A percentile compares a stretch with the other conserved stretches of the same genome.
These are phyloP conservation scores for Cyberlindnera americana DNA, from an alignment of 805 yeast genomes.

Conservation along the genomic window DNA sequence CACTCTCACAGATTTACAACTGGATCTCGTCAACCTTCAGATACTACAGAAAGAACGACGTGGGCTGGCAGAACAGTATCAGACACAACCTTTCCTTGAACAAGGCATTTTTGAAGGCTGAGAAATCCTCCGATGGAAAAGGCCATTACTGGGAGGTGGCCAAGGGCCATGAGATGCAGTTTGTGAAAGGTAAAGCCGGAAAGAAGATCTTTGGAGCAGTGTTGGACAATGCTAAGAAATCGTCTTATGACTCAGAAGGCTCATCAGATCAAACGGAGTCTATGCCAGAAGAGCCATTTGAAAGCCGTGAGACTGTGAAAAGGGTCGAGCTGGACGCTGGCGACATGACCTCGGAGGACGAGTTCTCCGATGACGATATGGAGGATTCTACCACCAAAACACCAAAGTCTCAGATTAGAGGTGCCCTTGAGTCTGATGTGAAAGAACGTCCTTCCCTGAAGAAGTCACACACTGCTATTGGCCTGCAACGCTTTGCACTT, in stretches of 20 bases:
- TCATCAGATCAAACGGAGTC: constrained; percentile 3
- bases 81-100: constrained; percentile 91
- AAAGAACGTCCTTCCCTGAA: constrained; percentile 21
- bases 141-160: constrained; percentile 90
- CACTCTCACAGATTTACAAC: constrained; percentile 78
- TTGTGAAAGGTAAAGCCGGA: constrained; percentile 58
- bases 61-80: constrained; percentile 97
- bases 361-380: constrained; percentile 12
- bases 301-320: not conserved
- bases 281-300: constrained; percentile 6
- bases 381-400: constrained; percentile 19
- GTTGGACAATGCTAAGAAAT: constrained; percentile 1
- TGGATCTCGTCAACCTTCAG: constrained; percentile 89
- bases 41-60: constrained; percentile 78
- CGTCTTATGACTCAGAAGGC: constrained; percentile 3
- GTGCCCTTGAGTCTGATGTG: constrained; percentile 11
- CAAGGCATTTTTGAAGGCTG: constrained; percentile 89
- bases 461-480: constrained; percentile 28
- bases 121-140: constrained; percentile 84
- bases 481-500: constrained; percentile 23
- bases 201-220: constrained; percentile 28
- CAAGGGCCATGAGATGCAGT: constrained; percentile 77
- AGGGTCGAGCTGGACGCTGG: constrained; percentile 10
- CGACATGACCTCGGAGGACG: constrained; percentile 17
- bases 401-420: constrained; percentile 25